Percentiles rank a stretch among this genome's conserved stretches.
These are phyloP conservation scores for Plasmodium inui DNA, from an alignment of 169 alveolate species.

Conservation along the genomic window DNA sequence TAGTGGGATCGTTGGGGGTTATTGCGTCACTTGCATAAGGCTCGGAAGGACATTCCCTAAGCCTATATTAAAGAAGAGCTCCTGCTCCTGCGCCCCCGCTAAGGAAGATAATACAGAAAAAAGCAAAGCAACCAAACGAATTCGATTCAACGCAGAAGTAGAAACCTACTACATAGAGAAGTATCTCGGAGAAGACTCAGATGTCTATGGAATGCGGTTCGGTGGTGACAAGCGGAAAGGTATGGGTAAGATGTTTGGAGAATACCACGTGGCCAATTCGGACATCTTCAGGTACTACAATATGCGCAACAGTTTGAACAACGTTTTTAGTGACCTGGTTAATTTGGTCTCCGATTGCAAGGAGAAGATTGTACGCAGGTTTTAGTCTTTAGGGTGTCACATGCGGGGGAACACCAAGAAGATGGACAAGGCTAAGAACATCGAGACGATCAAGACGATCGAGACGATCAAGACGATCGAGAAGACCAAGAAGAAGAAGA, in stretches of 20 bases:
- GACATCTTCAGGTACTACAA: slow-evolving; percentile 60
- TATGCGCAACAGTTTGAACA: slow-evolving; percentile 33
- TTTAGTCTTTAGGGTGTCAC: neutral
- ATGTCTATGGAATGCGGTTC: neutral
- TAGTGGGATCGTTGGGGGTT: neutral
- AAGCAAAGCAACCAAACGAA: neutral
- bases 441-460: too few relatives aligned
- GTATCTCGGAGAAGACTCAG: slow-evolving; percentile 5
- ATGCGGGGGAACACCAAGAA: neutral
- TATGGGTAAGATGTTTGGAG: slow-evolving; percentile 10
- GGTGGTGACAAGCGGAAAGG: neutral
- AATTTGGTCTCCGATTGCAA: slow-evolving; percentile 25
- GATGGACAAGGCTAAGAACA: neutral
- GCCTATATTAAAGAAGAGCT: slow-evolving; percentile 44
- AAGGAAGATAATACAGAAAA: neutral
- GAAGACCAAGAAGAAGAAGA: too few relatives aligned
- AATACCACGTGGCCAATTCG: slow-evolving; percentile 6
- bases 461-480: too few relatives aligned
- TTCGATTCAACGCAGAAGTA: slow-evolving; percentile 47
- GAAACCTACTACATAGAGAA: slow-evolving; percentile 59
- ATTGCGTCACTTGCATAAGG: neutral
- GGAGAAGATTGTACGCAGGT: slow-evolving; percentile 29
- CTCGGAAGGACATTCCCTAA: neutral
- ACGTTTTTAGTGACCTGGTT: slow-evolving; percentile 30
- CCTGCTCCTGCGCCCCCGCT: neutral